Percentiles rank a stretch among this genome's conserved stretches.
Conservation (phyloP, 352 stramenopile species). For the Ophiocytium majus region DNA sequence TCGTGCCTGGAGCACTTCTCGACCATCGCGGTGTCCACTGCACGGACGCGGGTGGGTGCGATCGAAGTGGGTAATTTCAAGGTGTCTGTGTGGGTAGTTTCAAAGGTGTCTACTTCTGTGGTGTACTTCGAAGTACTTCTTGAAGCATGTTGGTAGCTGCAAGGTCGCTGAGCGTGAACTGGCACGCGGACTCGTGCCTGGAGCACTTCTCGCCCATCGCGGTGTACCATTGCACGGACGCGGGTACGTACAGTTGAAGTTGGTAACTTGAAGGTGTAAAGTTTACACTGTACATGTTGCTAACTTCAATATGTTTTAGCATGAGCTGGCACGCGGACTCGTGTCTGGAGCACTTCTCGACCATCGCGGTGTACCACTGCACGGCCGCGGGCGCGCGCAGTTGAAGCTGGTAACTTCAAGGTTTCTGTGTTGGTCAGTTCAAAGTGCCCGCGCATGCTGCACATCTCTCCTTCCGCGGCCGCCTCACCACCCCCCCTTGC, state of each 20-base stretch:
- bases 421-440: too few relatives aligned
- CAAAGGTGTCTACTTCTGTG: too few relatives aligned
- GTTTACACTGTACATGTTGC: too few relatives aligned
- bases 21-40: conserved; percentile 75
- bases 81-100: too few relatives aligned
- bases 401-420: too few relatives aligned
- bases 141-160: too few relatives aligned
- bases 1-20: conserved; percentile 72
- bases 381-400: conserved; percentile 53
- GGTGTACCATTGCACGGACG: conserved; percentile 70
- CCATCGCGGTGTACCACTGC: conserved; percentile 76
- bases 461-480: too few relatives aligned
- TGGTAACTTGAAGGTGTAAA: too few relatives aligned
- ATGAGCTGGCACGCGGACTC: conserved; percentile 78
- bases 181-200: conserved; percentile 76
- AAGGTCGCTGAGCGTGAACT: conserved; percentile 64
- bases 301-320: too few relatives aligned
- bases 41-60: conserved; percentile 57
- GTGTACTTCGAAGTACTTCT: too few relatives aligned
- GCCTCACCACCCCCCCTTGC: too few relatives aligned
- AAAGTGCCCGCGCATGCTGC: conserved; percentile 58
- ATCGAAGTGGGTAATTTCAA: too few relatives aligned
- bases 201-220: conserved; percentile 72
- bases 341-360: conserved; percentile 70
- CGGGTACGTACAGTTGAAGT: conserved; percentile 30